Evolutionary conservation across 2,329 filamentous ascomycete genomes (phyloP), one percentile per base, ranked within the genome.

Genomic region (Pseudopithomyces chartarum): DNA sequence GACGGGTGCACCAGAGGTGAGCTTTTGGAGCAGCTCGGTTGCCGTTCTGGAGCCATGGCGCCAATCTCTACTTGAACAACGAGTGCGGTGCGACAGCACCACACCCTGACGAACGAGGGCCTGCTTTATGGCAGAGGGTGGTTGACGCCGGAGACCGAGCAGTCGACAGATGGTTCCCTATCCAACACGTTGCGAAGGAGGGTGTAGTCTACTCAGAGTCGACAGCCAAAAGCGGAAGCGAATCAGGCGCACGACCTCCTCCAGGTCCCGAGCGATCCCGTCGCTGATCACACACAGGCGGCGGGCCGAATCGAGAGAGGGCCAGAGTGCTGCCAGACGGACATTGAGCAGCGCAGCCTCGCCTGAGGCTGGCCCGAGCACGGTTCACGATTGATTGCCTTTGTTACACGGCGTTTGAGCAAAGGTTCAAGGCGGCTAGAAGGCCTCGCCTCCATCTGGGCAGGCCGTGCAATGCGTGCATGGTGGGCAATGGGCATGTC

Each of bases 321-420:
- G 33, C 20, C 19, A 32, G n/a, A 48, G 2, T 19, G 8, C 6
- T 4, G 33, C 20, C 19, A 32, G n/a, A 48, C 11, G 40, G 8
- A 23, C 13, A 38, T 40, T 17, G 34, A 32, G 46, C 13, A 29
- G 46, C 45, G 46, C 13, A 29, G 46, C 45, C 32, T 36, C 42
- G 49, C 38, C 42, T 34, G 17, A 44, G 29, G 50, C 50, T 50
- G 47, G 36, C 22, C 47, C 47, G 23, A 40, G 36, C 36, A 20
- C 34, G 15, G 23, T 63, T 65, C 57, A 58, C 57, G 63, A 67
- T 65, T 66, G 62, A 67, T 67, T 66, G 60, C 55, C 34, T 54
- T 23, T 46, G 47, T 67, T 54, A 61, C 66, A 67, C 63, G 49
- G 63, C 66, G 32, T 66, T 48, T 44, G 29, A 33, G 55, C 43